Conservation (phyloP, 495 filamentous ascomycete genomes). For the Aspergillus incahuasiensis region DNA sequence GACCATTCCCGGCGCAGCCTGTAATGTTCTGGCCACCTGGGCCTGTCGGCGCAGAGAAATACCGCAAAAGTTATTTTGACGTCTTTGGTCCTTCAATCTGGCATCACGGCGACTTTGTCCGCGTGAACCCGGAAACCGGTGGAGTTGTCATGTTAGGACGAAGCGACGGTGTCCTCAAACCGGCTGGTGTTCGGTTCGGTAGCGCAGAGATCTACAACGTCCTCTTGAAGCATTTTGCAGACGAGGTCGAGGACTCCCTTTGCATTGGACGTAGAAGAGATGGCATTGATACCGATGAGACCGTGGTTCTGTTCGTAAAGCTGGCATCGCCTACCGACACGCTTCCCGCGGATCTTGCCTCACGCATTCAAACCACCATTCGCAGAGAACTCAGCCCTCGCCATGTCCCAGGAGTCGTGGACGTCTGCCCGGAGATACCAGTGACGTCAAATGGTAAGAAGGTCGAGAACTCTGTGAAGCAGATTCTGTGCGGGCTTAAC, state of each 20-base stretch:
- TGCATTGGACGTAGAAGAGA: conserved; percentile 75
- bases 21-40: conserved; percentile 77
- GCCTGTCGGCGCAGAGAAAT: conserved; percentile 61
- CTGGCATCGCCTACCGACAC: conserved; percentile 41
- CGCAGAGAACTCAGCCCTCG: conserved; percentile 74
- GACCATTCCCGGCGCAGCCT: conserved; percentile 86
- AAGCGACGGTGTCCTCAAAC: conserved; percentile 88
- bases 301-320: conserved; percentile 79
- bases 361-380: conserved; percentile 57
- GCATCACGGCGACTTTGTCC: conserved; percentile 95
- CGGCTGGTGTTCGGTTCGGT: conserved; percentile 80
- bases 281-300: conserved; percentile 68
- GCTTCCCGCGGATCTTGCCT: conserved; percentile 43
- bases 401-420: conserved; percentile 80
- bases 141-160: conserved; percentile 83
- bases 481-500: conserved; percentile 82
- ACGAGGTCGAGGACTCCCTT: conserved; percentile 74
- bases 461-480: conserved; percentile 89
- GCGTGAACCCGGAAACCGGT: conserved; percentile 66
- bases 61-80: conserved; percentile 82
- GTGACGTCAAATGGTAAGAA: conserved; percentile 92
- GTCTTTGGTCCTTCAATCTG: conserved; percentile 66
- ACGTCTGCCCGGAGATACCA: conserved; percentile 75
- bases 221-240: conserved; percentile 72
- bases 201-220: conserved; percentile 91